Percentiles rank a stretch among this genome's conserved stretches.
Evolutionary conservation across 2,329 filamentous ascomycete genomes (phyloP).

Genomic region (Paracoccidioides brasiliensis): DNA sequence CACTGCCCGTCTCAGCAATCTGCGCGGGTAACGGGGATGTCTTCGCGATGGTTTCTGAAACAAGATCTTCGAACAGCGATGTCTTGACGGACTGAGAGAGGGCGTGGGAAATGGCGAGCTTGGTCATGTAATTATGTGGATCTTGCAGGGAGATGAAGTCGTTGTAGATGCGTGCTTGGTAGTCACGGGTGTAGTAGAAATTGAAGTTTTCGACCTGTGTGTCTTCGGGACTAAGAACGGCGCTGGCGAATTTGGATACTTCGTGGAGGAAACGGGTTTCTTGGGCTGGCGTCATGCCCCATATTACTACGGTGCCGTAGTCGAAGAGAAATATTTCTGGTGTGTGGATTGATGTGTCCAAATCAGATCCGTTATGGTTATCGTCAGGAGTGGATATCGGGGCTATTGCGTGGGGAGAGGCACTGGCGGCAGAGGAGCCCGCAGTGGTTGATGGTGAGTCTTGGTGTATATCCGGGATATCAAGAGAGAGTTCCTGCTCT

Average conservation of each 20-base stretch:
- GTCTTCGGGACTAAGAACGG: conserved; percentile 77
- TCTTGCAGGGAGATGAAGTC: conserved; percentile 94
- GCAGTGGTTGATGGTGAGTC: conserved; percentile 15
- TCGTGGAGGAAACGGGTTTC: conserved; percentile 88
- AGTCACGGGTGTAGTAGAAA: conserved; percentile 97
- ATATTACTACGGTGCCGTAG: conserved; percentile 94
- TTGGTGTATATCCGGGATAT: conserved; percentile 39
- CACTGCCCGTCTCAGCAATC: conserved; percentile 84
- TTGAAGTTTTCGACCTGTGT: conserved; percentile 97
- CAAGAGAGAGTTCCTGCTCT: conserved; percentile 49
- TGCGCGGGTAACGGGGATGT: conserved; percentile 89
- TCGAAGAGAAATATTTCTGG: conserved; percentile 94
- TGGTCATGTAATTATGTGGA: conserved; percentile 96
- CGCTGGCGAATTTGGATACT: conserved; percentile 82
- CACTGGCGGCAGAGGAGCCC: conserved; percentile 2
- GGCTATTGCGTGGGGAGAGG: conserved; percentile 6
- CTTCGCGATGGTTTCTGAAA: conserved; percentile 82
- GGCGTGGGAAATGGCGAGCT: conserved; percentile 90
- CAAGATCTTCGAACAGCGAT: conserved; percentile 87
- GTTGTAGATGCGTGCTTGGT: conserved; percentile 97
- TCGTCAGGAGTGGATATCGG: conserved; percentile 16
- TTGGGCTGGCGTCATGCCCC: conserved; percentile 88
- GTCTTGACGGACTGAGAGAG: conserved; percentile 96
- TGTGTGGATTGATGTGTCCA: conserved; percentile 79
- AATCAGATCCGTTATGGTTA: conserved; percentile 45